A percentile compares a stretch with the other conserved stretches of the same genome.
Conservation (phyloP, 2,329 filamentous ascomycete genomes). For the Chaetomium globosum region DNA sequence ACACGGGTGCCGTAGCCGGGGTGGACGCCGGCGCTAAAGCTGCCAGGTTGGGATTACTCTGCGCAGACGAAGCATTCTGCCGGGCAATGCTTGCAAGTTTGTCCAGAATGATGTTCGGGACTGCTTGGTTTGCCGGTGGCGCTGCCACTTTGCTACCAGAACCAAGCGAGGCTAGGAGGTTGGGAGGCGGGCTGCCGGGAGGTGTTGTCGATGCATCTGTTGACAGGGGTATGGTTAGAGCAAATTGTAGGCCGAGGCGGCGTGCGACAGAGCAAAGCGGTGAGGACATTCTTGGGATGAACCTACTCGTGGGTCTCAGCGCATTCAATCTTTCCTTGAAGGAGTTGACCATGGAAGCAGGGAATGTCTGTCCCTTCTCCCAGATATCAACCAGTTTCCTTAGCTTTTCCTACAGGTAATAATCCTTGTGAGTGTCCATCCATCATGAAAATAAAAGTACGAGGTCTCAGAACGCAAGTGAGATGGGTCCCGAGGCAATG, state of each 20-base stretch:
- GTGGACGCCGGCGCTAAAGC: slow-evolving; percentile 49
- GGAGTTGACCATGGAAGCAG: slow-evolving; percentile 71
- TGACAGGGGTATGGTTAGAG: slow-evolving; percentile 46
- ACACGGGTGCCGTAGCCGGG: slow-evolving; percentile 37
- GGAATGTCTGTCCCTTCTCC: slow-evolving; percentile 94
- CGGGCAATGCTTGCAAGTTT: slow-evolving; percentile 79
- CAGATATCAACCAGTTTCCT: slow-evolving; percentile 95
- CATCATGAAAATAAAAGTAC: slow-evolving; percentile 36
- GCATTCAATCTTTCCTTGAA: slow-evolving; percentile 81
- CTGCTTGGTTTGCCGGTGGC: slow-evolving; percentile 42
- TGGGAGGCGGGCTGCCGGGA: slow-evolving; percentile 60
- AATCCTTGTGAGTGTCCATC: slow-evolving; percentile 46
- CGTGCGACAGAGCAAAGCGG: slow-evolving; percentile 15
- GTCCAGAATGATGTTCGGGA: slow-evolving; percentile 72
- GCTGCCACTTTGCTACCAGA: slow-evolving; percentile 36
- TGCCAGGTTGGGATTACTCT: slow-evolving; percentile 48
- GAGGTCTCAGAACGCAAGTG: slow-evolving; percentile 21
- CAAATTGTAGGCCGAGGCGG: slow-evolving; percentile 27
- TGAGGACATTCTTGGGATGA: slow-evolving; percentile 29
- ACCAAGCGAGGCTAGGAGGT: slow-evolving; percentile 46
- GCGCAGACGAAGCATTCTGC: slow-evolving; percentile 62
- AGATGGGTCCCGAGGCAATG: slow-evolving; percentile 5
- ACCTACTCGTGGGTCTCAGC: slow-evolving; percentile 66
- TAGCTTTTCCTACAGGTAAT: slow-evolving; percentile 82
- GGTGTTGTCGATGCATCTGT: slow-evolving; percentile 73